A percentile compares a stretch with the other conserved stretches of the same genome.
Conservation (phyloP, 2,329 filamentous ascomycete species). For the Fusarium devonianum region DNA sequence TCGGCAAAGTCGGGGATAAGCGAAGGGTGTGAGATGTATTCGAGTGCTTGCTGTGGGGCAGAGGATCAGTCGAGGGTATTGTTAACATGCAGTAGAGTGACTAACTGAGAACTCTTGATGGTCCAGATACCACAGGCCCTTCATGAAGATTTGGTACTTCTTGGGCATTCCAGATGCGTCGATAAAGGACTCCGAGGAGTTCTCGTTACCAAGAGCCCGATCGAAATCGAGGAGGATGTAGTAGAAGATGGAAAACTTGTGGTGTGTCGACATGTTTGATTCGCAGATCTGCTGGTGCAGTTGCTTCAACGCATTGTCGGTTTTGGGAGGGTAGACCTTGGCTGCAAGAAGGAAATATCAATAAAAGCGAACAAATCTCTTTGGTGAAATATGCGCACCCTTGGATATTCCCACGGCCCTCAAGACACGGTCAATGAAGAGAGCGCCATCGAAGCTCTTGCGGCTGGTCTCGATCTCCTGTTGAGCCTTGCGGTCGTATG, state of each 20-base stretch:
- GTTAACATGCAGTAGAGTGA: neutral
- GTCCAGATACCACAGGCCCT: conserved; percentile 83
- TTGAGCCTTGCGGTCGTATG: conserved; percentile 67
- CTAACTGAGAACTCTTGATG: conserved; percentile 69
- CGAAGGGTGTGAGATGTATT: conserved; percentile 80
- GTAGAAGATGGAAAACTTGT: conserved; percentile 84
- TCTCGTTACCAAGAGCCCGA: conserved; percentile 57
- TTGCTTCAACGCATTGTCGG: conserved; percentile 69
- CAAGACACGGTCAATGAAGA: conserved; percentile 83
- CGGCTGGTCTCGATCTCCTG: conserved; percentile 72
- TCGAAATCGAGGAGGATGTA: conserved; percentile 83
- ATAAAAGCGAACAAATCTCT: neutral
- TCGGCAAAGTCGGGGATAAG: conserved; percentile 83
- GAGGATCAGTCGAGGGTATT: neutral
- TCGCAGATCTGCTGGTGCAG: conserved; percentile 75
- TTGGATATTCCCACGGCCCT: conserved; percentile 73
- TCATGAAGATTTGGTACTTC: conserved; percentile 82
- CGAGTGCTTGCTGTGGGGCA: conserved; percentile 65
- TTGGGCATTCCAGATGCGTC: conserved; percentile 70
- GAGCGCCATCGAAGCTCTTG: conserved; percentile 70
- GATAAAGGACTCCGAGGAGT: conserved; percentile 65
- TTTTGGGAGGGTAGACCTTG: conserved; percentile 77
- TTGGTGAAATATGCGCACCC: conserved; percentile 53
- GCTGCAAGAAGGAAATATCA: conserved; percentile 47
- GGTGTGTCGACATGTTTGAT: conserved; percentile 70